Evolutionary conservation across 345 rosid species (phyloP).

Genomic region (Physaria fendleri): DNA sequence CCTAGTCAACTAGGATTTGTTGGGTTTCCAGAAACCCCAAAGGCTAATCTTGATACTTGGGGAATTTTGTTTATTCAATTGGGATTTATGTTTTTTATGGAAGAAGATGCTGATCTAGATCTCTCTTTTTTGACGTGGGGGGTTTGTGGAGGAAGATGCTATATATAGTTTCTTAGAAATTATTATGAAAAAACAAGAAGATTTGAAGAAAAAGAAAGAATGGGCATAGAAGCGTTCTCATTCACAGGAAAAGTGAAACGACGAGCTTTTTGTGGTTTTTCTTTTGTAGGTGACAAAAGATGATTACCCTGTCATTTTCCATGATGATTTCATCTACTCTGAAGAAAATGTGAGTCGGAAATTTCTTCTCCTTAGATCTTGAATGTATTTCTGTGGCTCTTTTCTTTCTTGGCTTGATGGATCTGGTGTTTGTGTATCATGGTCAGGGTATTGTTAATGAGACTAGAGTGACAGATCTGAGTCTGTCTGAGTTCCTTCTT

Average conservation of each 20-base stretch:
- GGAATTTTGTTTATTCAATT: neutral
- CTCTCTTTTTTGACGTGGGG: neutral
- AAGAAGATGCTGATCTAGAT: constrained; percentile 16
- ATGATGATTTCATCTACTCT: constrained; percentile 70
- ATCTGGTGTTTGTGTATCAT: constrained; percentile 8
- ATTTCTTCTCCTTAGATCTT: neutral
- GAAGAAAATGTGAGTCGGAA: constrained; percentile 70
- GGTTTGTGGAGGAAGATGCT: constrained; percentile 7
- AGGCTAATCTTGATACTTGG: no score
- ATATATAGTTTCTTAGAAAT: constrained; percentile 9
- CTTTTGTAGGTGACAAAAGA: constrained; percentile 91
- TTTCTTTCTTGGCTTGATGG: constrained; percentile 18
- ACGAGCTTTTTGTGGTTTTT: constrained; percentile 34
- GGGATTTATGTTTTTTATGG: neutral
- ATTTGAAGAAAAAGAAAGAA: constrained; percentile 18
- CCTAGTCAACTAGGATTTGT: neutral
- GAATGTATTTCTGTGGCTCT: constrained; percentile 1
- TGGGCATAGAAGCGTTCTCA: constrained; percentile 12
- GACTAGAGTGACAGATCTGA: constrained; percentile 69
- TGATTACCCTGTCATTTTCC: constrained; percentile 87
- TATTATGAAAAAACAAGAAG: constrained; percentile 17
- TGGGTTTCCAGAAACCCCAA: neutral
- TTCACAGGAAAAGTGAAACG: constrained; percentile 6
- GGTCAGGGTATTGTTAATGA: constrained; percentile 62
- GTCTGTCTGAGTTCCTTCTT: constrained; percentile 54